A percentile compares a stretch with the other conserved stretches of the same genome.
phyloP scores from a whole-genome alignment of 1,139 yeast species.

The Schwanniomyces etchellsii region DNA sequence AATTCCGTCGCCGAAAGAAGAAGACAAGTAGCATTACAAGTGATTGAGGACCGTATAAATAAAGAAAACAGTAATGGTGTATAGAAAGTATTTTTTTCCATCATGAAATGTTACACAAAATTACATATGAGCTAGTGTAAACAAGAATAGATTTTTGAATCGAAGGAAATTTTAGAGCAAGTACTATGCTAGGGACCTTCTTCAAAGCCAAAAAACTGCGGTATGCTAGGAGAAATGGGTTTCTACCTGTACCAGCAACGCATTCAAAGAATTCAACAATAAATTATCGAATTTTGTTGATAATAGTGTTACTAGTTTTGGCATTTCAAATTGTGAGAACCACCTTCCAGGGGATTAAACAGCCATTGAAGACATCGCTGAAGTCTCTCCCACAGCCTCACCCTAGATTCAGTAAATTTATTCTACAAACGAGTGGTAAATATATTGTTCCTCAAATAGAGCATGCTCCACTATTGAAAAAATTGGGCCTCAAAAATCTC shows the following conservation, averaged over 20 bases:
- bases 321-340: no score
- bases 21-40: slow-evolving; percentile 79
- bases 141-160: neutral
- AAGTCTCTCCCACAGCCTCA: slow-evolving; percentile 28
- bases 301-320: no score
- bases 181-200: slow-evolving; percentile 1
- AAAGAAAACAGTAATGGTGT: slow-evolving; percentile 19
- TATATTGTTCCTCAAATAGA: slow-evolving; percentile 66
- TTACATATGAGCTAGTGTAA: slow-evolving; percentile 5
- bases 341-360: no score
- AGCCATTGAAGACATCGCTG: no score
- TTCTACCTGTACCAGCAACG: no score
- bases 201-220: no score
- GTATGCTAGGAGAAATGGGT: no score
- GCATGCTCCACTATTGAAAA: slow-evolving; percentile 54
- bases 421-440: slow-evolving; percentile 41
- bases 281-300: no score
- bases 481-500: slow-evolving; percentile 47
- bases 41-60: slow-evolving; percentile 66
- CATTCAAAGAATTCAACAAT: no score
- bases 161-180: slow-evolving; percentile 11
- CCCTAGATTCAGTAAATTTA: slow-evolving; percentile 26
- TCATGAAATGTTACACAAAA: slow-evolving; percentile 2
- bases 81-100: slow-evolving; percentile 1
- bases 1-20: slow-evolving; percentile 76